phyloP scores from a whole-genome alignment of 1,284 basidiomycete genomes.

The Boletellus deceptivus region DNA sequence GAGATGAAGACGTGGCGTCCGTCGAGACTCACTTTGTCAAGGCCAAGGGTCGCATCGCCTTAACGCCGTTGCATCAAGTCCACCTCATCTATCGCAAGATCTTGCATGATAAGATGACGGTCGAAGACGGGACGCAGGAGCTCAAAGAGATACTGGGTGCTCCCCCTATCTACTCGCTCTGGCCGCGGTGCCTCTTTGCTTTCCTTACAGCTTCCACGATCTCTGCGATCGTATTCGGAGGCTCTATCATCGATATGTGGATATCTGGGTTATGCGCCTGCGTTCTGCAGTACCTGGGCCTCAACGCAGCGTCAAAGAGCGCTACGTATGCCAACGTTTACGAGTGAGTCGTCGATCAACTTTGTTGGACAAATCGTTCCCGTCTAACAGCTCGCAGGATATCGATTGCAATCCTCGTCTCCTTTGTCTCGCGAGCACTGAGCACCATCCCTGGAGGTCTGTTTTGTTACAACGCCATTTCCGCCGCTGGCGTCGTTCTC shows the following conservation, averaged over 20 bases:
- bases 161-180: conserved; percentile 61
- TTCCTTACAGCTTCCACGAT: conserved; percentile 76
- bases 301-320: conserved; percentile 75
- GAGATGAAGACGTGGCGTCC: conserved; percentile 56
- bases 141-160: conserved; percentile 61
- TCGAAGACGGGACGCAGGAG: conserved; percentile 58
- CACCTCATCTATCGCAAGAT: conserved; percentile 78
- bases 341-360: conserved; percentile 58
- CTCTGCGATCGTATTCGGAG: conserved; percentile 79
- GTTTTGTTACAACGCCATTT: conserved; percentile 84
- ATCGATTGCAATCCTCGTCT: conserved; percentile 77
- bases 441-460: conserved; percentile 64
- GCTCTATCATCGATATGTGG: conserved; percentile 79
- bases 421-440: conserved; percentile 74
- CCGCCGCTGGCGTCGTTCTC: conserved; percentile 76
- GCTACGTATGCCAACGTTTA: conserved; percentile 87
- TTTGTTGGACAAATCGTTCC: neutral
- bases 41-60: conserved; percentile 66
- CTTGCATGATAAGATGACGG: conserved; percentile 69
- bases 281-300: conserved; percentile 70
- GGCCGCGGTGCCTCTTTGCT: conserved; percentile 64
- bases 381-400: conserved; percentile 50
- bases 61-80: conserved; percentile 70
- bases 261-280: conserved; percentile 72
- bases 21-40: conserved; percentile 79